These are phyloP conservation scores for Kodamaea restingae DNA, from an alignment of 805 yeast species.

Conservation along the genomic window DNA sequence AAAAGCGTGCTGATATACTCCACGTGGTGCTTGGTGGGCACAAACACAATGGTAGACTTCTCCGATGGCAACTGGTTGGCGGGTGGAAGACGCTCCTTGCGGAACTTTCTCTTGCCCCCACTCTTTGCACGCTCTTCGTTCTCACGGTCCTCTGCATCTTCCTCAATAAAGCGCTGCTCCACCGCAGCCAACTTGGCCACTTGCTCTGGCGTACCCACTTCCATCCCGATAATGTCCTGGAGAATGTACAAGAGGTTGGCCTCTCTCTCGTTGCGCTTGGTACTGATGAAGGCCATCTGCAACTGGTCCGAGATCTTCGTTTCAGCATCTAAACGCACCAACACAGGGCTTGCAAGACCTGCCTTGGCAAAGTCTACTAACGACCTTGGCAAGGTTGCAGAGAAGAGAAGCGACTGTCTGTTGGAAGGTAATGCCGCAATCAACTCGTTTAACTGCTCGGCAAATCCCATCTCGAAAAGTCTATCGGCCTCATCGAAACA, in stretches of 20 bases:
- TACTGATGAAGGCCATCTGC: slow-evolving; percentile 81
- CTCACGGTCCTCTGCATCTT: slow-evolving; percentile 51
- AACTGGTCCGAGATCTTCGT: slow-evolving; percentile 84
- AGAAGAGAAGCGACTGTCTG: slow-evolving; percentile 85
- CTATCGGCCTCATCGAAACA: slow-evolving; percentile 98
- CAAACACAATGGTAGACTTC: slow-evolving; percentile 86
- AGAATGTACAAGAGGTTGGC: slow-evolving; percentile 74
- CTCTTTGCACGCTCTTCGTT: slow-evolving; percentile 34
- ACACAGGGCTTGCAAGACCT: slow-evolving; percentile 86
- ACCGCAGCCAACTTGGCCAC: slow-evolving; percentile 47
- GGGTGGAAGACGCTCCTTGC: slow-evolving; percentile 60
- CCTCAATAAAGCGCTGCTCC: slow-evolving; percentile 47
- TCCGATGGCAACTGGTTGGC: slow-evolving; percentile 84
- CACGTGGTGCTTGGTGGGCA: slow-evolving; percentile 96
- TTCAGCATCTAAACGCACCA: slow-evolving; percentile 91
- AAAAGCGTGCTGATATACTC: slow-evolving; percentile 77
- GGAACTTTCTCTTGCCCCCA: slow-evolving; percentile 33
- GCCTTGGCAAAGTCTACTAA: slow-evolving; percentile 97
- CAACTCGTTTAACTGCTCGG: slow-evolving; percentile 87
- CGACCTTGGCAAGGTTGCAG: slow-evolving; percentile 91
- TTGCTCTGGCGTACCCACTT: slow-evolving; percentile 72
- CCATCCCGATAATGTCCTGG: slow-evolving; percentile 81
- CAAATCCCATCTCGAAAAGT: slow-evolving; percentile 92
- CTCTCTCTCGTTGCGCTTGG: slow-evolving; percentile 84
- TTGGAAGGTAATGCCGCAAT: slow-evolving; percentile 75